Base-by-base conservation (phyloP, 2,329 filamentous ascomycete genomes). In the Bretziella fagacearum region DNA sequence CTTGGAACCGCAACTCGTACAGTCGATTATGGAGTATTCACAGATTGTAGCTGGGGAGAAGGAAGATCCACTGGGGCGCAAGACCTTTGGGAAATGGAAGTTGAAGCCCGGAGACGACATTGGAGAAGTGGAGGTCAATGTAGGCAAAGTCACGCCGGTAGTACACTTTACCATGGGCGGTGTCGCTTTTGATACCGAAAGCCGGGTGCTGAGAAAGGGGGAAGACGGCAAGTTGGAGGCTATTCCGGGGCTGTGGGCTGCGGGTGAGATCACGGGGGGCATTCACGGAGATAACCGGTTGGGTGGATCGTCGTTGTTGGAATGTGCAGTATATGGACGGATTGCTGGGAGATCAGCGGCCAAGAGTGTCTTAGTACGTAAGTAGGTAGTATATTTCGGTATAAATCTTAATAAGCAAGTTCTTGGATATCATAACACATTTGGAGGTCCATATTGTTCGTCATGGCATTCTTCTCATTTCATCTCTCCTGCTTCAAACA, bases 141-240 rank as follows among this genome's bases (percentile, higher is more conserved):
- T 78, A 0, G 77, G 75, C 0, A 65, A 58, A 1, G 72, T 80
- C 1, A 80, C 77, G 3, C 76, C 76, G 0, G 72, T 79, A 0
- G 65, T 74, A 2, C 76, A 80, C 54, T 80, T 79, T 54, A 79
- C 76, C 1, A 80, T 80, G 76, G 76, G 76, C 3, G 76, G 76
- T 0, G 74, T 70, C 0, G 62, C 69, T 2, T 73, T 79, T 52
- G 70, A 74, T 53, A 61, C 68, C 5, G 61, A 65, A 37, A 65
- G 67, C 1, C 66, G 70, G 52, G 67, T 79, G 0, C 54, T 80
- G 10, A 58, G 63, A 18, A 55, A 56, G 6, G 55, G 59, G 2
- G 58, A 54, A 0, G 56, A 54, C 2, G 59, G 62, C 4, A 55
- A 60, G 2, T 56, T 64, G 10, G 56, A 56, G 26, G 65, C 65